Conservation (phyloP, 2,329 filamentous ascomycete genomes). For the Ophiosphaerella narmari region DNA sequence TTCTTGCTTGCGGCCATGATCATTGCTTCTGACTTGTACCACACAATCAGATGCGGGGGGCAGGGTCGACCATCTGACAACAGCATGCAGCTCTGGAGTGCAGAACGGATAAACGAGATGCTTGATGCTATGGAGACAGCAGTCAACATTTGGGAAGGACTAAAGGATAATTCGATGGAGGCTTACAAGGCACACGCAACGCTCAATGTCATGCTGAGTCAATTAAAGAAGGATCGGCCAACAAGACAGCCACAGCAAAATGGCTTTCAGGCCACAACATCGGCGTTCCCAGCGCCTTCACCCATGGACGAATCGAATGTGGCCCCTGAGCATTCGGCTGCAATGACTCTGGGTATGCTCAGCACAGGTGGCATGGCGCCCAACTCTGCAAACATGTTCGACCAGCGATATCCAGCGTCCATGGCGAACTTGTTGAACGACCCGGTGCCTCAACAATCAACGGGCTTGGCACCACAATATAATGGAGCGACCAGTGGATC, state of each 20-base stretch:
- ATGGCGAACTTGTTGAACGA: slow-evolving; percentile 47
- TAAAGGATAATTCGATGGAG: slow-evolving; percentile 80
- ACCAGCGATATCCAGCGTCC: slow-evolving; percentile 44
- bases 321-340: slow-evolving; percentile 65
- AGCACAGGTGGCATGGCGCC: slow-evolving; percentile 65
- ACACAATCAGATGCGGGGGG: slow-evolving; percentile 58
- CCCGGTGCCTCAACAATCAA: slow-evolving; percentile 35
- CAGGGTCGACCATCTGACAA: slow-evolving; percentile 40
- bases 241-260: slow-evolving; percentile 28
- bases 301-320: slow-evolving; percentile 60
- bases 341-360: slow-evolving; percentile 72
- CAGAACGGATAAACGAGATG: slow-evolving; percentile 70
- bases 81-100: slow-evolving; percentile 52
- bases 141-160: slow-evolving; percentile 77
- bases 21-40: slow-evolving; percentile 80
- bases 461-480: slow-evolving; percentile 40
- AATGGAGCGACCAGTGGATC: slow-evolving; percentile 39
- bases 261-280: slow-evolving; percentile 36
- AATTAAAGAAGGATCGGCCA: slow-evolving; percentile 64
- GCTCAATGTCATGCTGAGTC: slow-evolving; percentile 82
- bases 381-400: slow-evolving; percentile 49
- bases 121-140: slow-evolving; percentile 73
- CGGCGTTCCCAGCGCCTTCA: slow-evolving; percentile 34
- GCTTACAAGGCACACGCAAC: slow-evolving; percentile 84
- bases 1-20: slow-evolving; percentile 87